These are phyloP conservation scores for Wolfiporia cocos DNA, from an alignment of 1,284 basidiomycete species.

Conservation along the genomic window DNA sequence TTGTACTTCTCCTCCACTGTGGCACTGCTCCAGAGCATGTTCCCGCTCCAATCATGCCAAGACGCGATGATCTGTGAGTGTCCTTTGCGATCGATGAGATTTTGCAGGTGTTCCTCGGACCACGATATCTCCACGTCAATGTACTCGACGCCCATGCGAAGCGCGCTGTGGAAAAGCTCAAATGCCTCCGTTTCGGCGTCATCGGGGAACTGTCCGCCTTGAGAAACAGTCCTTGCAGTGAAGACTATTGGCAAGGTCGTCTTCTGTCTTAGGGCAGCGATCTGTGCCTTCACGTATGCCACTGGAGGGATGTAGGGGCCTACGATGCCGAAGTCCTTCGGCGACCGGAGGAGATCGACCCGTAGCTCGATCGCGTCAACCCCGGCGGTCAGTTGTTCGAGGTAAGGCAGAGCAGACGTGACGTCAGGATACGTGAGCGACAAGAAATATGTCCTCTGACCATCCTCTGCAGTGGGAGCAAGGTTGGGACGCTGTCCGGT, in stretches of 20 bases:
- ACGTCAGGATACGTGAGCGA: constrained; percentile 91
- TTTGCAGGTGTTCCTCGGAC: constrained; percentile 56
- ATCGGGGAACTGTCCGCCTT: constrained; percentile 93
- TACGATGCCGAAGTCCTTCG: constrained; percentile 36
- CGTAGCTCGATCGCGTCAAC: constrained; percentile 92
- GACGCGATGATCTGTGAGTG: constrained; percentile 83
- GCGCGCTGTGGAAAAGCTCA: constrained; percentile 73
- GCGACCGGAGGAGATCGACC: constrained; percentile 79
- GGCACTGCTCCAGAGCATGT: constrained; percentile 76
- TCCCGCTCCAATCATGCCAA: constrained; percentile 91
- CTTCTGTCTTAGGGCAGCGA: constrained; percentile 74
- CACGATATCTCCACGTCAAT: constrained; percentile 88
- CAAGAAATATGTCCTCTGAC: constrained; percentile 82
- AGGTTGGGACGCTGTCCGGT: constrained; percentile 71
- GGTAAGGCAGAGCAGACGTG: constrained; percentile 59
- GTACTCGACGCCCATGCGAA: constrained; percentile 88
- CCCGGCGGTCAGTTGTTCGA: constrained; percentile 77
- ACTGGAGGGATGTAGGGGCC: constrained; percentile 60
- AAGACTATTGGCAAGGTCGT: constrained; percentile 88
- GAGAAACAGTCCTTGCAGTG: constrained; percentile 83
- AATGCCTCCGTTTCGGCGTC: constrained; percentile 69
- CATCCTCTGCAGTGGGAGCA: constrained; percentile 49
- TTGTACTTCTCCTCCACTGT: constrained; percentile 67
- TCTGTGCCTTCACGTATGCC: constrained; percentile 77
- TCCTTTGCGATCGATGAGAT: constrained; percentile 63